A percentile compares a stretch with the other conserved stretches of the same genome.
Evolutionary conservation across 2,329 filamentous ascomycete species (phyloP).

Genomic region (Fusarium hainanense): DNA sequence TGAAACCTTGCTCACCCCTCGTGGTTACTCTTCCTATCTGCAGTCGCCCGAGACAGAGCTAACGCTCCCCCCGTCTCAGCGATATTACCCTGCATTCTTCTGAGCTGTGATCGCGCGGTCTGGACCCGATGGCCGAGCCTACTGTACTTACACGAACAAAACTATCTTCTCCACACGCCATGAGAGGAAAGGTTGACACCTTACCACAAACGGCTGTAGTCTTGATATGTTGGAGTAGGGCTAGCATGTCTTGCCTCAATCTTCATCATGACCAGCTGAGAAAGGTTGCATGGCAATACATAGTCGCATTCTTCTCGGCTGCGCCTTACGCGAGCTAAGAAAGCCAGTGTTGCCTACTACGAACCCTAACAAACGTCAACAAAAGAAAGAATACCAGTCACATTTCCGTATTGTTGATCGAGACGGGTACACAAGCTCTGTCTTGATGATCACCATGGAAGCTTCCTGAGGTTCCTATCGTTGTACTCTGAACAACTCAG

Average conservation of each 20-base stretch:
- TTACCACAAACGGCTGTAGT: slow-evolving; percentile 18
- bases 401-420: not conserved
- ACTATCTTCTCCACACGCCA: slow-evolving; percentile 10
- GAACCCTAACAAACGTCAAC: not conserved
- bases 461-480: not conserved
- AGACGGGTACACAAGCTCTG: not conserved
- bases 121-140: slow-evolving; percentile 5
- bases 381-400: not conserved
- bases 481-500: slow-evolving; percentile 10
- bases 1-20: slow-evolving; percentile 22
- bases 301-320: slow-evolving; percentile 15
- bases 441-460: not conserved
- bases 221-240: not conserved
- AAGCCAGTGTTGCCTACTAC: slow-evolving; percentile 3
- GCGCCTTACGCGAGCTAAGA: not conserved
- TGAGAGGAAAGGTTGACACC: slow-evolving; percentile 6
- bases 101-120: slow-evolving; percentile 16
- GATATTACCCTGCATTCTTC: slow-evolving; percentile 32
- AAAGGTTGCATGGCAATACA: slow-evolving; percentile 3
- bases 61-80: slow-evolving; percentile 18
- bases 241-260: slow-evolving; percentile 20
- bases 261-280: slow-evolving; percentile 24
- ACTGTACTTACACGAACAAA: slow-evolving; percentile 1
- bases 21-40: not conserved
- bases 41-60: slow-evolving; percentile 30